These are phyloP conservation scores for Xylona heveae DNA, from an alignment of 495 filamentous ascomycete genomes.

Conservation along the genomic window DNA sequence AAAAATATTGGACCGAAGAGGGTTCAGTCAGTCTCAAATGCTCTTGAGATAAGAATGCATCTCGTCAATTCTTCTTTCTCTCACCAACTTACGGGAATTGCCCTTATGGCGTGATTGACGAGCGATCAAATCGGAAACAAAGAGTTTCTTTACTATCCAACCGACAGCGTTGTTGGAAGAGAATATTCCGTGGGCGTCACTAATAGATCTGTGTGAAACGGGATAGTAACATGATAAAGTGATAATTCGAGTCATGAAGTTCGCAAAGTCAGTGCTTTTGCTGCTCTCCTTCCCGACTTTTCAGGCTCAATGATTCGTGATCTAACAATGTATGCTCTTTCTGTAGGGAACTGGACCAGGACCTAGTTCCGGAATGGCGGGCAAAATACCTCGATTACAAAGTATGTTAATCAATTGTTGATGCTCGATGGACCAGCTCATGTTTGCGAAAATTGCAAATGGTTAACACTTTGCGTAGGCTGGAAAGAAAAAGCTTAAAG, in stretches of 20 bases:
- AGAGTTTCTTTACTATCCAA: too few species aligned
- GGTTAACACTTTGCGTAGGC: slow-evolving; percentile 13
- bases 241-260: slow-evolving; percentile 36
- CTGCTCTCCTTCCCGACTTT: slow-evolving; percentile 5
- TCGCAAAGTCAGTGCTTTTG: slow-evolving; percentile 41
- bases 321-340: slow-evolving; percentile 8
- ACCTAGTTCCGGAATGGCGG: slow-evolving; percentile 82
- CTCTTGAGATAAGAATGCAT: too few species aligned
- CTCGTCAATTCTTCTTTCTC: too few species aligned
- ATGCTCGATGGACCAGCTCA: not conserved
- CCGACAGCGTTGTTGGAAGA: too few species aligned
- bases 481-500: slow-evolving; percentile 85
- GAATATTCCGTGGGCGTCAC: too few species aligned
- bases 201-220: too few species aligned
- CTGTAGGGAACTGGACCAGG: slow-evolving; percentile 56
- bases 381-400: slow-evolving; percentile 88
- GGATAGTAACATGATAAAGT: too few species aligned
- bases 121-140: too few species aligned
- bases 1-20: too few species aligned
- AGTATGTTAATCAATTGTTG: slow-evolving; percentile 16
- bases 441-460: not conserved
- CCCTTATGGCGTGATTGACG: too few species aligned
- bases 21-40: too few species aligned
- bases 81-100: too few species aligned
- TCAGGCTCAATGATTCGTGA: slow-evolving; percentile 4